These are phyloP conservation scores for Globisporangium splendens DNA, from an alignment of 352 stramenopile species.

Conservation along the genomic window DNA sequence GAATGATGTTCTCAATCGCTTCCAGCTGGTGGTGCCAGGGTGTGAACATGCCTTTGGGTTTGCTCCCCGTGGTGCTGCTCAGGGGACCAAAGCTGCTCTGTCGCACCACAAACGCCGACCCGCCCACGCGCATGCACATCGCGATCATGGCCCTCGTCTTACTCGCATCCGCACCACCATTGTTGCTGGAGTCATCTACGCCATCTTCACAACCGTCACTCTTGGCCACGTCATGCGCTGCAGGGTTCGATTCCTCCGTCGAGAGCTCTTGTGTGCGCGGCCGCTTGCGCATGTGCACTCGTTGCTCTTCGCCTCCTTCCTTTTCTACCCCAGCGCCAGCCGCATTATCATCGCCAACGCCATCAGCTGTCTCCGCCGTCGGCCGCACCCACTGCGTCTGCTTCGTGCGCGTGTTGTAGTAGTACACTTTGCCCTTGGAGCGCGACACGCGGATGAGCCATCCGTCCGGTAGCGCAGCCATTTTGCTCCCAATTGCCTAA, in stretches of 20 bases:
- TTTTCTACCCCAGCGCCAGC: no score
- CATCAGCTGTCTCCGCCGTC: background rate
- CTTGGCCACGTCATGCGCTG: background rate
- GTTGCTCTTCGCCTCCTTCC: conserved; percentile 1
- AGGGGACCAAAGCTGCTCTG: conserved; percentile 10
- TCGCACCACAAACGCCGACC: conserved; percentile 13
- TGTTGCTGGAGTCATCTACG: background rate
- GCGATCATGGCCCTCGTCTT: conserved; percentile 24
- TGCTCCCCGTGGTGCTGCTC: conserved; percentile 1
- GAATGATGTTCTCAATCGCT: conserved; percentile 52
- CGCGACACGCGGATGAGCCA: conserved; percentile 69
- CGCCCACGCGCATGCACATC: conserved; percentile 60
- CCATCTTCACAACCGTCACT: background rate
- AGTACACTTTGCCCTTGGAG: conserved; percentile 70
- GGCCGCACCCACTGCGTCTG: conserved; percentile 61
- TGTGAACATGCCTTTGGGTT: conserved; percentile 26
- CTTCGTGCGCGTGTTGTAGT: conserved; percentile 47
- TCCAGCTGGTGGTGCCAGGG: conserved; percentile 67
- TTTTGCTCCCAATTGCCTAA: background rate
- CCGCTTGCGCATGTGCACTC: conserved; percentile 18
- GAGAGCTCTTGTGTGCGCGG: conserved; percentile 10
- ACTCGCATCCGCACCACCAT: background rate
- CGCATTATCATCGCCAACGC: background rate
- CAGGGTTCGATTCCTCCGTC: background rate
- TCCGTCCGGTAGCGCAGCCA: conserved; percentile 30